A percentile compares a stretch with the other conserved stretches of the same genome.
Conservation (phyloP, 352 stramenopile species). For the Phytophthora quininea region DNA sequence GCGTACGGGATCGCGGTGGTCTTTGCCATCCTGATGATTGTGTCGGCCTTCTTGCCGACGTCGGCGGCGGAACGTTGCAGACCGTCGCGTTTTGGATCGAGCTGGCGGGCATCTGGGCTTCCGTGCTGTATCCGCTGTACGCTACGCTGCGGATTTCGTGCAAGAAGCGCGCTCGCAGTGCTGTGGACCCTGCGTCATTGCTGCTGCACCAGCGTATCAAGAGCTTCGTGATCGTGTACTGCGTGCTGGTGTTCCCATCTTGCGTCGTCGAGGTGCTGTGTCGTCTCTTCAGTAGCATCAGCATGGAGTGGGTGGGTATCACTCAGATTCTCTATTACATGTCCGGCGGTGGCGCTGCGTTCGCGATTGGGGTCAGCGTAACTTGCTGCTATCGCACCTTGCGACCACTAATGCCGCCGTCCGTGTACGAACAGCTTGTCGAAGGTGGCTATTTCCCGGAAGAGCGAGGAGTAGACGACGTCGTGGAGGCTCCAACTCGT, state of each 20-base stretch:
- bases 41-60: conserved; percentile 42
- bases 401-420: conserved; percentile 58
- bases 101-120: conserved; percentile 54
- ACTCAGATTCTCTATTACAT: conserved; percentile 67
- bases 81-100: conserved; percentile 51
- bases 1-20: conserved; percentile 39
- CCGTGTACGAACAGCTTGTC: conserved; percentile 70
- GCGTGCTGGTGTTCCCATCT: conserved; percentile 65
- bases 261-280: conserved; percentile 54
- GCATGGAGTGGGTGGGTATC: conserved; percentile 51
- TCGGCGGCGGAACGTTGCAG: conserved; percentile 39
- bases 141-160: conserved; percentile 52
- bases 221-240: conserved; percentile 72
- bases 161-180: conserved; percentile 44
- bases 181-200: conserved; percentile 51
- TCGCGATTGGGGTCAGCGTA: conserved; percentile 66
- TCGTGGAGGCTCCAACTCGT: conserved; percentile 53
- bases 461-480: conserved; percentile 31
- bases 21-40: conserved; percentile 46
- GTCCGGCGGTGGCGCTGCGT: conserved; percentile 57
- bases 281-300: conserved; percentile 32
- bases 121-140: conserved; percentile 63
- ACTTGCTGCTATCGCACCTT: conserved; percentile 72
- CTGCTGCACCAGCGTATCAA: conserved; percentile 72
- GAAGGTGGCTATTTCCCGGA: conserved; percentile 66